Percentiles rank a stretch among this genome's conserved stretches.
phyloP scores from a whole-genome alignment of 495 filamentous ascomycete species.

The Articulospora tetracladia region DNA sequence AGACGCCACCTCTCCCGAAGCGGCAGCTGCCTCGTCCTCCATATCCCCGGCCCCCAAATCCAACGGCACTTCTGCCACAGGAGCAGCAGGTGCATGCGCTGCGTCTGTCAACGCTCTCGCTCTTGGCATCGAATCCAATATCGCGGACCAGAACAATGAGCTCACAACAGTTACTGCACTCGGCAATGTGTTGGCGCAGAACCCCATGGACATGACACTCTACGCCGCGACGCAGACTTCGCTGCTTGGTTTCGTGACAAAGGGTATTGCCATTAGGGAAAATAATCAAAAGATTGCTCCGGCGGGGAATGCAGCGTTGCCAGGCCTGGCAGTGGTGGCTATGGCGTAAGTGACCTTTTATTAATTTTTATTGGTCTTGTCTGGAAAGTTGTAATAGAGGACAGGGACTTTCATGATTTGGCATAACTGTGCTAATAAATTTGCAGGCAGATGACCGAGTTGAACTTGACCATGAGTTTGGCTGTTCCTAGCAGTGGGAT shows the following conservation, averaged over 20 bases:
- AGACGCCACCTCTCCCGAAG: not conserved
- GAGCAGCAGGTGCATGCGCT: slow-evolving; percentile 1
- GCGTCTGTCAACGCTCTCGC: slow-evolving; percentile 9
- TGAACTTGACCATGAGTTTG: slow-evolving; percentile 10
- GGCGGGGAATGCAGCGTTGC: slow-evolving; percentile 10
- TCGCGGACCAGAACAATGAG: slow-evolving; percentile 18
- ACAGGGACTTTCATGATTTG: too few species aligned
- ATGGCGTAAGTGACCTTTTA: too few species aligned
- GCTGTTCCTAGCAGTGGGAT: not conserved
- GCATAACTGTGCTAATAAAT: too few species aligned
- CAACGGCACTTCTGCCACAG: not conserved
- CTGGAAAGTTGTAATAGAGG: too few species aligned
- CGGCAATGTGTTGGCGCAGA: slow-evolving; percentile 7
- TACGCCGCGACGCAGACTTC: slow-evolving; percentile 5
- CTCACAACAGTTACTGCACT: slow-evolving; percentile 7
- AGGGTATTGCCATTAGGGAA: slow-evolving; percentile 12
- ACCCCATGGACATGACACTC: slow-evolving; percentile 10
- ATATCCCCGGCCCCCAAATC: not conserved
- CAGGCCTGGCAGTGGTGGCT: slow-evolving; percentile 13
- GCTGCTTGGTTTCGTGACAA: slow-evolving; percentile 7
- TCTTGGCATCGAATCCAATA: slow-evolving; percentile 12
- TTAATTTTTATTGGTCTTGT: too few species aligned
- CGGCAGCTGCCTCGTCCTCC: not conserved
- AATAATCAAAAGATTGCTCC: slow-evolving; percentile 20
- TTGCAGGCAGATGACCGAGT: slow-evolving; percentile 16